Conservation (phyloP, 164 flowering plant genomes). For the Echeveria elegans region DNA sequence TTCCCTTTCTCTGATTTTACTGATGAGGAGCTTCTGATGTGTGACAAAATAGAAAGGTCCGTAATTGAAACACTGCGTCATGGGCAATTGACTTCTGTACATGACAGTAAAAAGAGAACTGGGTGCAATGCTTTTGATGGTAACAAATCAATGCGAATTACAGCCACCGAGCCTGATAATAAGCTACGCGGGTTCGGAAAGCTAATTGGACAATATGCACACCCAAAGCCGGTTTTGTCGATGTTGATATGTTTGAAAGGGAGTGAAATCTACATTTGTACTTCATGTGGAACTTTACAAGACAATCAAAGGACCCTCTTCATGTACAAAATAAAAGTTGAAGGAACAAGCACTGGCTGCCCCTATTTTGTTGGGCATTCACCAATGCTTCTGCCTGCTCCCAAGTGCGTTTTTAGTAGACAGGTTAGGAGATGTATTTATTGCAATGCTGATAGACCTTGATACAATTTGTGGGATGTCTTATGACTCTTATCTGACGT, state of each 20-base stretch:
- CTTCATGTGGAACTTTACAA: slow-evolving; percentile 41
- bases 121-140: slow-evolving; percentile 14
- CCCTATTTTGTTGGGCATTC: slow-evolving; percentile 73
- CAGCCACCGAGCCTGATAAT: slow-evolving; percentile 15
- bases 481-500: neutral
- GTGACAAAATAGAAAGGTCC: neutral
- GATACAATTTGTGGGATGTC: neutral
- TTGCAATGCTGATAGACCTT: neutral
- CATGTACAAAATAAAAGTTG: slow-evolving; percentile 41
- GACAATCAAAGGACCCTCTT: slow-evolving; percentile 42
- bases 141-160: slow-evolving; percentile 11
- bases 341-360: slow-evolving; percentile 29
- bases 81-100: neutral
- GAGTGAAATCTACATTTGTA: slow-evolving; percentile 48
- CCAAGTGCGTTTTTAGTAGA: slow-evolving; percentile 25
- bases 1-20: neutral
- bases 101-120: neutral
- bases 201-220: slow-evolving; percentile 61
- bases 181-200: slow-evolving; percentile 26
- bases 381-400: slow-evolving; percentile 31
- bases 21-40: neutral
- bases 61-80: neutral
- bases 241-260: slow-evolving; percentile 29
- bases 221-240: slow-evolving; percentile 55
- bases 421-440: slow-evolving; percentile 37